Conservation (phyloP, 768 basidiomycete species). For the Psilocybe cubensis region DNA sequence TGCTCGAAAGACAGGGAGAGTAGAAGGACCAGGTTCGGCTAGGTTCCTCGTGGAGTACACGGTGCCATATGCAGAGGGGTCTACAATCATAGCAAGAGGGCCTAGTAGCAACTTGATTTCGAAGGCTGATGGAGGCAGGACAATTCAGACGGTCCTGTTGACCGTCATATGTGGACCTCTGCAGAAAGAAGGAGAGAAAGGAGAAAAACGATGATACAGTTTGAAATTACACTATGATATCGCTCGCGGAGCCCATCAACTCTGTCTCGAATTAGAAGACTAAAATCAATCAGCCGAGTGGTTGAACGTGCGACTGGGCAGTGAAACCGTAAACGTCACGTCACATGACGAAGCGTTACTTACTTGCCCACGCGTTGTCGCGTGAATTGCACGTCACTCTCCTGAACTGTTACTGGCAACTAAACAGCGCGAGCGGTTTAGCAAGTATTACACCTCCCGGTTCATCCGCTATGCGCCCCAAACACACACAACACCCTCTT, state of each 20-base stretch:
- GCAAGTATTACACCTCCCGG: neutral
- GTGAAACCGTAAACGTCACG: no score
- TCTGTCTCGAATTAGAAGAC: slow-evolving; percentile 4
- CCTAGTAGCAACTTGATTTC: neutral
- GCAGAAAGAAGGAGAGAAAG: neutral
- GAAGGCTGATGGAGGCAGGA: neutral
- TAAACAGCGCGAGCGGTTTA: neutral
- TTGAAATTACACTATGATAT: neutral
- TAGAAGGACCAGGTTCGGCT: slow-evolving; percentile 10
- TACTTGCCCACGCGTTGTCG: neutral
- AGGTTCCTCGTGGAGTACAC: slow-evolving; percentile 1
- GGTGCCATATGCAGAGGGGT: neutral
- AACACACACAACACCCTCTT: slow-evolving; percentile 78
- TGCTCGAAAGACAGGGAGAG: slow-evolving; percentile 4
- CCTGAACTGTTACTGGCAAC: neutral
- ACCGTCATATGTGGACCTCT: neutral
- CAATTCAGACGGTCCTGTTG: neutral
- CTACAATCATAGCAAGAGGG: neutral
- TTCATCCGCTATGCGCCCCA: slow-evolving; percentile 64
- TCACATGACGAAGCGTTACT: neutral
- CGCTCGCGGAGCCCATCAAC: neutral
- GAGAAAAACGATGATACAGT: neutral
- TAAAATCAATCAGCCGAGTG: neutral
- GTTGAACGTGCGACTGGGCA: neutral
- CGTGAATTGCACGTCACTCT: slow-evolving; percentile 2